Conservation (phyloP, 371 early-diverging fungal genomes). For the Mortierella sp. region DNA sequence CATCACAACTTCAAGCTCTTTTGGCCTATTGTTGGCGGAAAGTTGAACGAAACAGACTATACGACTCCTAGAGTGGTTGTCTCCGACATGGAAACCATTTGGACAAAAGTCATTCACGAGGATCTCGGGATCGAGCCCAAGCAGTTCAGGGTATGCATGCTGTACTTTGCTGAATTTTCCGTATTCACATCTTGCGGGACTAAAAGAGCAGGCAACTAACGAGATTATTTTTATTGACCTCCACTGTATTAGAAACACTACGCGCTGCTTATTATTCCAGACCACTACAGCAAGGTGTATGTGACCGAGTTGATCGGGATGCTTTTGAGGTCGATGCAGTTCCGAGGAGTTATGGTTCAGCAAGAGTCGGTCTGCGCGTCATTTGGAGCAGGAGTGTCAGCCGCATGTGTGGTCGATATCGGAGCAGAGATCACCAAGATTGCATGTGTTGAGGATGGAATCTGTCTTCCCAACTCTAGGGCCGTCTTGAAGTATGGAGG, state of each 20-base stretch:
- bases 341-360: constrained; percentile 79
- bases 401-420: constrained; percentile 92
- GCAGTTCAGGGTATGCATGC: constrained; percentile 67
- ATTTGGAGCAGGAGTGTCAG: constrained; percentile 91
- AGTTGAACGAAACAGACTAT: constrained; percentile 84
- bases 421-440: constrained; percentile 92
- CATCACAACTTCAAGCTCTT: constrained; percentile 57
- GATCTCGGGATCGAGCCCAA: constrained; percentile 77
- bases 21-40: constrained; percentile 66
- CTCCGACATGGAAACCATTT: constrained; percentile 85
- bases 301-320: constrained; percentile 76
- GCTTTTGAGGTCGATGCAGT: constrained; percentile 83
- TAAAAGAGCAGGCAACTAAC: background rate
- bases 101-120: constrained; percentile 78
- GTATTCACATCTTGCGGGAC: too few species aligned
- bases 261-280: constrained; percentile 86
- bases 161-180: background rate
- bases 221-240: background rate
- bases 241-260: constrained; percentile 64
- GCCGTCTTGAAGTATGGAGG: constrained; percentile 79
- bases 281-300: constrained; percentile 74
- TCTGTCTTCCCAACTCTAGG: constrained; percentile 79
- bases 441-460: constrained; percentile 90
- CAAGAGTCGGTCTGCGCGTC: constrained; percentile 89
- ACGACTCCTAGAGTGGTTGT: constrained; percentile 72